Percentiles rank a stretch among this genome's conserved stretches.
These are phyloP conservation scores for Gossypium rotundifolium DNA, from an alignment of 345 rosid genomes.

Conservation along the genomic window DNA sequence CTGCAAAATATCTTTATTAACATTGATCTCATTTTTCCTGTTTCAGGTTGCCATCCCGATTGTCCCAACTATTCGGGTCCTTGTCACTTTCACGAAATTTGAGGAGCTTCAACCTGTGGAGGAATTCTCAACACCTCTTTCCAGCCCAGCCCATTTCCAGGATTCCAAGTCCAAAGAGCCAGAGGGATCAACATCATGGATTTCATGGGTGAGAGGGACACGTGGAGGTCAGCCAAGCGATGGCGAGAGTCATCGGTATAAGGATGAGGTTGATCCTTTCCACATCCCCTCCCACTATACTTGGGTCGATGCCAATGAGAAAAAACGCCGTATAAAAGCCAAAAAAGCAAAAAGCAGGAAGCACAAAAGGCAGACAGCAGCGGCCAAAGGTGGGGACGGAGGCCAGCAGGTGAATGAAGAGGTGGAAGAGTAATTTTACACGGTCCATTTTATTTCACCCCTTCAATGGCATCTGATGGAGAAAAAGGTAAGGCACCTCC, in stretches of 20 bases:
- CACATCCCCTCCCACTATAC: slow-evolving; percentile 71
- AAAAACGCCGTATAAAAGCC: slow-evolving; percentile 90
- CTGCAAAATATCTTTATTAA: background rate
- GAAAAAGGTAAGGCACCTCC: slow-evolving; percentile 26
- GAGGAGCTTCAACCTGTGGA: slow-evolving; percentile 87
- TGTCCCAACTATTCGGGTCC: slow-evolving; percentile 87
- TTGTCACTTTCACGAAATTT: slow-evolving; percentile 93
- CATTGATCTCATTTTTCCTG: background rate
- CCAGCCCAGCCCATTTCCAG: slow-evolving; percentile 87
- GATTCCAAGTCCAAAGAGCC: slow-evolving; percentile 75
- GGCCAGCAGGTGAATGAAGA: slow-evolving; percentile 40
- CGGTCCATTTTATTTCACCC: background rate
- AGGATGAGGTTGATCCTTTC: slow-evolving; percentile 82
- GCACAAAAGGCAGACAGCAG: slow-evolving; percentile 47
- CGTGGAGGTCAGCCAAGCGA: slow-evolving; percentile 74
- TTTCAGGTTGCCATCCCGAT: slow-evolving; percentile 89
- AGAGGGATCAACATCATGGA: slow-evolving; percentile 85
- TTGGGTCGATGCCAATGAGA: slow-evolving; percentile 90
- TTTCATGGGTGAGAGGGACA: slow-evolving; percentile 90
- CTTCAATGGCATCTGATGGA: background rate
- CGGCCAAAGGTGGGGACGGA: slow-evolving; percentile 35
- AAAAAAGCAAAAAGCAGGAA: slow-evolving; percentile 87
- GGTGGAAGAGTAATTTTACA: slow-evolving; percentile 33
- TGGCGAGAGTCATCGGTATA: slow-evolving; percentile 59
- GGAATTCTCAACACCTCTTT: slow-evolving; percentile 84